Evolutionary conservation across 2,329 filamentous ascomycete species (phyloP), one percentile per base, ranked within the genome.

Genomic region (Fusarium sp.): DNA sequence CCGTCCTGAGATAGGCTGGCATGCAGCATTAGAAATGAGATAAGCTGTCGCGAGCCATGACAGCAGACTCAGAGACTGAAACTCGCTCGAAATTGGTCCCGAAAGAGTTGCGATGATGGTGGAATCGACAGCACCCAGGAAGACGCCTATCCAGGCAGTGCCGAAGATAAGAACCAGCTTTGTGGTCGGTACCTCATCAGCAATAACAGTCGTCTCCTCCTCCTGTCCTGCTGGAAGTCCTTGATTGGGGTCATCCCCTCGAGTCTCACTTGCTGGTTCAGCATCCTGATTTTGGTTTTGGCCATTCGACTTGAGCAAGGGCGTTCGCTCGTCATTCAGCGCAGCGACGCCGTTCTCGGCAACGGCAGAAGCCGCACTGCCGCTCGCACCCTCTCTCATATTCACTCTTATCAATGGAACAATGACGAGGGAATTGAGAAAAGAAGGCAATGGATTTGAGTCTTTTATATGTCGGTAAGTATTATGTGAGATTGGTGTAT

Each of bases 31-130:
- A 71, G 94, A 91, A 75, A 97, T 94, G 29, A 97, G 86, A 78
- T 97, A 97, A 22, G 93, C 91, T 0, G 93, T 92, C 0, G 93
- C 94, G 10, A 97, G 89, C 94, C 94, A 97, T 1, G 93, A 94
- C 46, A 97, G 85, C 6, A 96, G 84, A 22, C 90, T 91, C 29
- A 97, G 87, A 2, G 93, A 97, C 62, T 90, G 85, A 80, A 97
- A 97, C 45, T 91, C 91, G 77, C 90, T 92, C 25, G 92, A 92
- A 69, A 98, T 97, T 10, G 94, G 93, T 0, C 88, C 92, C 0
- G 92, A 91, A 2, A 97, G 86, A 0, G 94, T 97, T 11, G 94
- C 94, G 72, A 97, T 93, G 69, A 97, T 91, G 49, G 93, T 96
- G 2, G 88, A 88, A 80, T 97, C 94, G 41, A 90, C 82, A 40